These are phyloP conservation scores for Phytophthora sp. DNA, from an alignment of 352 stramenopile species.

Conservation along the genomic window DNA sequence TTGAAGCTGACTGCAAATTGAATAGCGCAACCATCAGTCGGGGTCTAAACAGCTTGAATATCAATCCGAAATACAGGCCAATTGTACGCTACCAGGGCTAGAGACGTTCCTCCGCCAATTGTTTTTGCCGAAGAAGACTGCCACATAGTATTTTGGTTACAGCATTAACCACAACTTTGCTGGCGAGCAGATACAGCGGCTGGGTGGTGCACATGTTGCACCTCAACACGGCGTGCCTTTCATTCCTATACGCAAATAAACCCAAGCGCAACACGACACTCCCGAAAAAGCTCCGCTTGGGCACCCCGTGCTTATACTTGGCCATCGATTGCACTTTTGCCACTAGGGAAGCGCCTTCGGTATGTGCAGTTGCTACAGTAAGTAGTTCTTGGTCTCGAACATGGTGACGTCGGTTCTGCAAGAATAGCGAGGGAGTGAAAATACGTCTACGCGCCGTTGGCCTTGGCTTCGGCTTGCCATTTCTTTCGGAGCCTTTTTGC, in stretches of 20 bases:
- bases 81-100: no score
- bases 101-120: no score
- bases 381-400: slow-evolving; percentile 15
- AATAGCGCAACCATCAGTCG: no score
- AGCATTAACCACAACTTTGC: background rate
- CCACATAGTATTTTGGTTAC: slow-evolving; percentile 23
- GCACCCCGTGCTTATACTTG: slow-evolving; percentile 13
- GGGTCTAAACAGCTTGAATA: no score
- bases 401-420: background rate
- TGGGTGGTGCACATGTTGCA: background rate
- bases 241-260: slow-evolving; percentile 19
- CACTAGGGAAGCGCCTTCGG: background rate
- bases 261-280: background rate
- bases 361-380: slow-evolving; percentile 17
- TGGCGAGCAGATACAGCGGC: background rate
- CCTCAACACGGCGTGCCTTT: background rate
- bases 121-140: no score
- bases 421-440: slow-evolving; percentile 2
- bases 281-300: background rate
- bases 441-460: slow-evolving; percentile 18
- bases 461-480: slow-evolving; percentile 70
- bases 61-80: no score
- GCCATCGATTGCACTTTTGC: slow-evolving; percentile 9
- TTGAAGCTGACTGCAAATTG: no score
- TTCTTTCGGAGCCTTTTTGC: slow-evolving; percentile 77